Percentiles rank a stretch among this genome's conserved stretches.
Evolutionary conservation across 2,329 filamentous ascomycete species (phyloP).

Genomic region (Knoxdaviesia capensis): DNA sequence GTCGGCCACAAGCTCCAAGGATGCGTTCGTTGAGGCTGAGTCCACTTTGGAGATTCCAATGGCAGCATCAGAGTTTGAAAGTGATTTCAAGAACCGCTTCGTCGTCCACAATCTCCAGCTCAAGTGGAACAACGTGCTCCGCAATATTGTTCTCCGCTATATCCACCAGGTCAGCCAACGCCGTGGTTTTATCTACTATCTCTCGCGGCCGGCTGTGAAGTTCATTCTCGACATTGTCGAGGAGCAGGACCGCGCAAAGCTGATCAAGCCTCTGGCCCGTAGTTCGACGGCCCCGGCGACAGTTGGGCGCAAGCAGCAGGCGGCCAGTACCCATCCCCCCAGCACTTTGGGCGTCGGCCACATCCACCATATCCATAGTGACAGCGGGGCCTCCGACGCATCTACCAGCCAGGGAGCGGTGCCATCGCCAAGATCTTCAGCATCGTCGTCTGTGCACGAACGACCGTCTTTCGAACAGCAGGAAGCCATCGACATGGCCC

Average conservation of each 20-base stretch:
- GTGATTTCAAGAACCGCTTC: conserved; percentile 95
- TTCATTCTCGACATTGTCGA: conserved; percentile 97
- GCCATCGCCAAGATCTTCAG: conserved; percentile 3
- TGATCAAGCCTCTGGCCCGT: conserved; percentile 4
- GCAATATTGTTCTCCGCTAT: conserved; percentile 92
- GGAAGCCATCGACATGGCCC: conserved; percentile 28
- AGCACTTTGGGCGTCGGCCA: too few relatives aligned
- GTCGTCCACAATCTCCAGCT: conserved; percentile 94
- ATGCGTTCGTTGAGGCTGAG: too few relatives aligned
- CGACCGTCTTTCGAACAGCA: neutral
- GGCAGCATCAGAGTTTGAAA: conserved; percentile 45
- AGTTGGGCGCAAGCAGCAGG: too few relatives aligned
- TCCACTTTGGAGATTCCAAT: too few relatives aligned
- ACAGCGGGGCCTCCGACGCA: neutral
- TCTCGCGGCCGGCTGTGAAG: conserved; percentile 86
- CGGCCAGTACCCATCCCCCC: too few relatives aligned
- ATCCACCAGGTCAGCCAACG: conserved; percentile 94
- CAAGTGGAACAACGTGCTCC: conserved; percentile 93
- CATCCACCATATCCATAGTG: too few relatives aligned
- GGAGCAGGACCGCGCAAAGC: conserved; percentile 63
- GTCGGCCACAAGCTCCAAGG: too few relatives aligned
- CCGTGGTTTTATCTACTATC: conserved; percentile 91
- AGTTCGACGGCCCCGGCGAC: neutral
- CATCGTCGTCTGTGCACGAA: neutral
- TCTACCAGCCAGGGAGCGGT: conserved; percentile 9